These are phyloP conservation scores for Coriaria nepalensis DNA, from an alignment of 306 rosid species.

Conservation along the genomic window DNA sequence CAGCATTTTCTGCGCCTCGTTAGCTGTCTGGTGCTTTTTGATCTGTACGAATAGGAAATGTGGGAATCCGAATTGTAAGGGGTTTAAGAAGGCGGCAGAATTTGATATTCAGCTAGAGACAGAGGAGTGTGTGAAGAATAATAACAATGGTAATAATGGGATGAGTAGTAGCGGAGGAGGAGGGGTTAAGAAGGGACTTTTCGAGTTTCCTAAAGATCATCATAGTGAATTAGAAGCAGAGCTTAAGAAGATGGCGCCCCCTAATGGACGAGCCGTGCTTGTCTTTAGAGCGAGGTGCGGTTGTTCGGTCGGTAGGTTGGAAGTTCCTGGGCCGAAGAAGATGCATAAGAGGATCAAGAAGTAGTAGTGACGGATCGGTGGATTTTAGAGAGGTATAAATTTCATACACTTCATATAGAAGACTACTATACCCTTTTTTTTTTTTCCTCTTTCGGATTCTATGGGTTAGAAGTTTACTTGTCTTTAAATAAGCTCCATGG, in stretches of 20 bases:
- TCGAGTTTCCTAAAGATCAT: conserved; percentile 79
- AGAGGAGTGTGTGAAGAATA: conserved; percentile 83
- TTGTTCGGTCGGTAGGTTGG: conserved; percentile 91
- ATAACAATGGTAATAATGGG: conserved; percentile 22
- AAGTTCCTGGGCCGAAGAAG: conserved; percentile 81
- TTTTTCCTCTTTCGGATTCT: too few relatives aligned
- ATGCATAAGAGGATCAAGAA: conserved; percentile 60
- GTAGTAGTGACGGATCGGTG: conserved; percentile 27
- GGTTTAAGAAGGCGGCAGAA: conserved; percentile 70
- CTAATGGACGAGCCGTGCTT: conserved; percentile 82
- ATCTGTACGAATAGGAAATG: conserved; percentile 51
- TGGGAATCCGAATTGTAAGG: conserved; percentile 79
- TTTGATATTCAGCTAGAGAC: conserved; percentile 95
- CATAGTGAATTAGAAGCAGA: conserved; percentile 85
- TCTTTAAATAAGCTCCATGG: too few relatives aligned
- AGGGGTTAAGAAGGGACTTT: conserved; percentile 61
- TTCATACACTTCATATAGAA: too few relatives aligned
- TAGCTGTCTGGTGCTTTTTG: conserved; percentile 64
- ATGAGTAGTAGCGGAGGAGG: too few relatives aligned
- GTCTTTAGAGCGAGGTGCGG: conserved; percentile 87
- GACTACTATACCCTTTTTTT: too few relatives aligned
- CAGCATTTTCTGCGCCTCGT: conserved; percentile 42
- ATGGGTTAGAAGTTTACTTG: too few relatives aligned
- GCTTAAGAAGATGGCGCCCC: conserved; percentile 96
- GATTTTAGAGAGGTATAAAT: too few relatives aligned